These are phyloP conservation scores for Fomitopsis serialis DNA, from an alignment of 768 basidiomycete genomes.

Conservation along the genomic window DNA sequence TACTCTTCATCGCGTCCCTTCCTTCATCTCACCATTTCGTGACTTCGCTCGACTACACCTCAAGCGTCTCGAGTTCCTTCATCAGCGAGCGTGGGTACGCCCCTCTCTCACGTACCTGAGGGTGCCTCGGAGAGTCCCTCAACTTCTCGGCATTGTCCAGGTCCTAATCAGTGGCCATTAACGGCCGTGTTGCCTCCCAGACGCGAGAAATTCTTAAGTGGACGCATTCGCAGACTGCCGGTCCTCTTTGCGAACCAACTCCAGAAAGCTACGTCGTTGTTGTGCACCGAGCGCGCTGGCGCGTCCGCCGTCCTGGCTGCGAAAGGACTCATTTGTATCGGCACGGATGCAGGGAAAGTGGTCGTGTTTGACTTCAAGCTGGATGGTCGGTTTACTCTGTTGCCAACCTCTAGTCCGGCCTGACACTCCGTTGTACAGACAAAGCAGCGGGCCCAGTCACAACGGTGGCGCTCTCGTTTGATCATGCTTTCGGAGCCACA, in stretches of 20 bases:
- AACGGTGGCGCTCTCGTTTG: constrained; percentile 86
- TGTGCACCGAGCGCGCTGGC: constrained; percentile 55
- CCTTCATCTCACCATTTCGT: constrained; percentile 69
- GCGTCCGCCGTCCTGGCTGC: constrained; percentile 77
- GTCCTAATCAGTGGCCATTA: constrained; percentile 53
- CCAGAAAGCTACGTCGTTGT: constrained; percentile 55
- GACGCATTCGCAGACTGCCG: constrained; percentile 62
- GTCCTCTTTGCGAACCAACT: constrained; percentile 48
- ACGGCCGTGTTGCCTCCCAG: not conserved
- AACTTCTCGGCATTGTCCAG: constrained; percentile 67
- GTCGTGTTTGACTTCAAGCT: constrained; percentile 88
- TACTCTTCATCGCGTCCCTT: constrained; percentile 44
- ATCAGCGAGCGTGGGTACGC: constrained; percentile 37
- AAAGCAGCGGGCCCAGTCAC: constrained; percentile 73
- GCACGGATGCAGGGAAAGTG: constrained; percentile 73
- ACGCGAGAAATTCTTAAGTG: constrained; percentile 66
- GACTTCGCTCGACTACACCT: constrained; percentile 66
- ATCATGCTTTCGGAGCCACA: constrained; percentile 88
- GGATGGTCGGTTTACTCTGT: constrained; percentile 49
- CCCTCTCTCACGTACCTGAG: constrained; percentile 38
- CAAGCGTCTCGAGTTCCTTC: constrained; percentile 37
- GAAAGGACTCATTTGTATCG: constrained; percentile 86
- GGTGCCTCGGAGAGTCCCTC: constrained; percentile 53
- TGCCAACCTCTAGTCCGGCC: constrained; percentile 7
- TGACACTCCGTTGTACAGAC: constrained; percentile 32